Percentiles rank a stretch among this genome's conserved stretches.
These are phyloP conservation scores for Paxillus involutus DNA, from an alignment of 768 basidiomycete species.

Conservation along the genomic window DNA sequence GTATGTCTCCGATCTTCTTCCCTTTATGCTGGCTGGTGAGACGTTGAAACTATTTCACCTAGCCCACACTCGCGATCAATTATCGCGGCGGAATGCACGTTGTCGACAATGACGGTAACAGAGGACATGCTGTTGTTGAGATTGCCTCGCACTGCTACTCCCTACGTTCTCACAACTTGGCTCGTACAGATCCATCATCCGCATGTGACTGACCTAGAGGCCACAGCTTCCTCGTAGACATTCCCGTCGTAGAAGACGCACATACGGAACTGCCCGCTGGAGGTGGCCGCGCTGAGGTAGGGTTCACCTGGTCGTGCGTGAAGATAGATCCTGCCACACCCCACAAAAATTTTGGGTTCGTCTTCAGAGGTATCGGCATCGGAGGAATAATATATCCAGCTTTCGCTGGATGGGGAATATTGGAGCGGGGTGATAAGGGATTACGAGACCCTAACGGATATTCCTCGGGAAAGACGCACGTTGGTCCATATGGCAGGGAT, in stretches of 20 bases:
- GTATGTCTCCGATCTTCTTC: constrained; percentile 35
- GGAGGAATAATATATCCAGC: constrained; percentile 15
- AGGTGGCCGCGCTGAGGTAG: neutral
- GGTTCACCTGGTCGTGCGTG: no score
- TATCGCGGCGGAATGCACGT: no score
- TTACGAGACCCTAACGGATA: constrained; percentile 32
- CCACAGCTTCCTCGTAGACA: constrained; percentile 34
- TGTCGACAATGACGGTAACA: no score
- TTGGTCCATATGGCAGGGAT: constrained; percentile 32
- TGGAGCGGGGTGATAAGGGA: constrained; percentile 23
- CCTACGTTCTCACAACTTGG: no score
- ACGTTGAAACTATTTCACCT: constrained; percentile 4
- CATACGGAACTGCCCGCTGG: constrained; percentile 32
- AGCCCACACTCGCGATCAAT: no score
- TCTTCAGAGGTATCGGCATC: no score
- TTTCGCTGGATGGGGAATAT: constrained; percentile 11
- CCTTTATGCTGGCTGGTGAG: neutral
- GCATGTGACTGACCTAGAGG: constrained; percentile 26
- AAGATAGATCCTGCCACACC: no score
- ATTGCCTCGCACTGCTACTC: no score
- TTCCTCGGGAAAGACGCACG: constrained; percentile 29
- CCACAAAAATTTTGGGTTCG: no score
- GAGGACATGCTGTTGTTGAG: no score
- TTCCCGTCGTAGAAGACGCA: constrained; percentile 43
- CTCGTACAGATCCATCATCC: no score